These are phyloP conservation scores for Juncus inflexus DNA, from an alignment of 176 grass and related monocot genomes.

Conservation along the genomic window DNA sequence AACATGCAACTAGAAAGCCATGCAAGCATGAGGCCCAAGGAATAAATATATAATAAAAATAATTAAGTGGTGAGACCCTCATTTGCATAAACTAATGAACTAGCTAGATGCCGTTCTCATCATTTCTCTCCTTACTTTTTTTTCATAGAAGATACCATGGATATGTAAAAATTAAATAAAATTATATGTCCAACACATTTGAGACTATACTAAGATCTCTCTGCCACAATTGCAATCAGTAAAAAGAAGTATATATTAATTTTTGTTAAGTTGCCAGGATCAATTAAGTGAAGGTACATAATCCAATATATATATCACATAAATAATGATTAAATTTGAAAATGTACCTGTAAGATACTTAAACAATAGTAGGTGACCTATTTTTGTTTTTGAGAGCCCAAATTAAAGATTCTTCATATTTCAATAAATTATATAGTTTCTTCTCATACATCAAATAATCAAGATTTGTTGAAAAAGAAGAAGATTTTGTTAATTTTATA, in stretches of 20 bases:
- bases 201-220: background rate
- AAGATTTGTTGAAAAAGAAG: background rate
- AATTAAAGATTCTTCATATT: background rate
- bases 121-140: constrained; percentile 9
- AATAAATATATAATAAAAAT: constrained; percentile 18
- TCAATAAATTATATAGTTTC: background rate
- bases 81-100: constrained; percentile 31
- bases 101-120: constrained; percentile 22
- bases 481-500: background rate
- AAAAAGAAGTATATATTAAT: too few species aligned
- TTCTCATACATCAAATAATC: background rate
- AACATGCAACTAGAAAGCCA: constrained; percentile 29
- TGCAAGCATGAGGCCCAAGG: constrained; percentile 26
- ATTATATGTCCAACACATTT: constrained; percentile 8
- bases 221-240: too few species aligned
- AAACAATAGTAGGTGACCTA: too few species aligned
- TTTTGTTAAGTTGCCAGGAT: too few species aligned
- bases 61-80: constrained; percentile 17
- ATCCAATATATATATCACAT: too few species aligned
- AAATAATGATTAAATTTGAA: too few species aligned
- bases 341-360: too few species aligned
- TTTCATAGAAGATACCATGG: constrained; percentile 3
- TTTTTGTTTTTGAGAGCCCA: background rate
- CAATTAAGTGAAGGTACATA: too few species aligned
- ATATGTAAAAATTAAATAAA: constrained; percentile 17